Conservation (phyloP, 116 monocot species). For the Dioscorea cayenensis region DNA sequence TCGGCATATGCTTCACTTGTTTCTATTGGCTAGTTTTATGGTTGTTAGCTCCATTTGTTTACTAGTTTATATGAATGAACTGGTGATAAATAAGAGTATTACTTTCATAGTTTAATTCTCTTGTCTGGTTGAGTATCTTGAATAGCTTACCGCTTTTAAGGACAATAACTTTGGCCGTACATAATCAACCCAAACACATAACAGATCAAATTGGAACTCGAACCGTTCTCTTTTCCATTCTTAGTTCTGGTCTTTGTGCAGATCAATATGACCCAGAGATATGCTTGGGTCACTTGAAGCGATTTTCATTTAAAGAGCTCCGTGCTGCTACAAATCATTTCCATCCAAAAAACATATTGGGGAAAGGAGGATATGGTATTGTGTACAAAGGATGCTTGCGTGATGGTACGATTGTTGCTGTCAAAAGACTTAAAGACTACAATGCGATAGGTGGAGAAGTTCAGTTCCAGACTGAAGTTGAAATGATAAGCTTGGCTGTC, state of each 20-base stretch:
- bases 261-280: slow-evolving; percentile 93
- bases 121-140: no score
- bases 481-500: slow-evolving; percentile 87
- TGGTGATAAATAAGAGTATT: no score
- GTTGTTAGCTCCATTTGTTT: no score
- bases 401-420: slow-evolving; percentile 78
- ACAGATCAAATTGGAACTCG: not conserved
- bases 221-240: not conserved
- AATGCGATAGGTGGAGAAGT: slow-evolving; percentile 73
- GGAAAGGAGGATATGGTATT: slow-evolving; percentile 91
- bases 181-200: no score
- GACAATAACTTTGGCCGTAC: no score
- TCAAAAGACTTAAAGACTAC: slow-evolving; percentile 82
- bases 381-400: slow-evolving; percentile 83
- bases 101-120: no score
- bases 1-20: no score
- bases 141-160: no score
- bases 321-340: slow-evolving; percentile 77
- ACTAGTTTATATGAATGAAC: no score
- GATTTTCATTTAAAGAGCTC: slow-evolving; percentile 85
- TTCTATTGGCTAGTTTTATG: no score
- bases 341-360: slow-evolving; percentile 78
- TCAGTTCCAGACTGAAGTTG: slow-evolving; percentile 95
- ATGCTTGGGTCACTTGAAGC: slow-evolving; percentile 74
- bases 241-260: slow-evolving; percentile 19